Evolutionary conservation across 2,329 filamentous ascomycete species (phyloP), one percentile per base, ranked within the genome.

Genomic region (Drechslerella stenobrocha): DNA sequence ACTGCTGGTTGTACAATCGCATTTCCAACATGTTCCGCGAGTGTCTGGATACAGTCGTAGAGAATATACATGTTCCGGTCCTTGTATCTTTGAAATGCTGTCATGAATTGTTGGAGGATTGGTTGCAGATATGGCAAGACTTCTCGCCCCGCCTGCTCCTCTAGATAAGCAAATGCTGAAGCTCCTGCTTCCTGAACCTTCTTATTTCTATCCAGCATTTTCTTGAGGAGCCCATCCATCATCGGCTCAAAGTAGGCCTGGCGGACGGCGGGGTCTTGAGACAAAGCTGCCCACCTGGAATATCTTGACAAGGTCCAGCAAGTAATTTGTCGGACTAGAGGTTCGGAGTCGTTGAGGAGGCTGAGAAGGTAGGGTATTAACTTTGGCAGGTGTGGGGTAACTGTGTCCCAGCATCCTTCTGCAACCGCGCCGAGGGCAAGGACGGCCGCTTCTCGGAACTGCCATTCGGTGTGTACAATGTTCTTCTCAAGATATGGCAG

Each of bases 51-150:
- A 76, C 93, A 97, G 78, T 98, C 93, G 79, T 98, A 98, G 30
- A 98, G 83, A 56, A 97, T 95, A 79, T 95, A 96, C 85, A 97
- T 96, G 79, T 98, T 98, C 74, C 90, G 87, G 77, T 97, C 92
- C 81, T 98, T 97, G 83, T 97, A 98, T 77, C 88, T 90, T 53
- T 81, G 83, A 77, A 98, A 98, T 77, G 93, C 98, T 67, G 83
- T 81, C 52, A 96, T 90, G 74, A 92, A 97, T 75, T 97, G 93
- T 69, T 86, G 87, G 53, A 97, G 84, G 73, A 98, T 97, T 23
- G 91, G 89, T 24, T 87, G 83, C 73, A 89, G 91, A 78, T 96
- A 98, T 0, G 89, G 89, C 70, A 87, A 85, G 40, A 98, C 79
- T 69, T 86, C 82, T 70, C 84, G 84, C 63, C 89, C 89, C 0